phyloP scores from a whole-genome alignment of 1,139 yeast genomes.

The Wickerhamomyces sp. region DNA sequence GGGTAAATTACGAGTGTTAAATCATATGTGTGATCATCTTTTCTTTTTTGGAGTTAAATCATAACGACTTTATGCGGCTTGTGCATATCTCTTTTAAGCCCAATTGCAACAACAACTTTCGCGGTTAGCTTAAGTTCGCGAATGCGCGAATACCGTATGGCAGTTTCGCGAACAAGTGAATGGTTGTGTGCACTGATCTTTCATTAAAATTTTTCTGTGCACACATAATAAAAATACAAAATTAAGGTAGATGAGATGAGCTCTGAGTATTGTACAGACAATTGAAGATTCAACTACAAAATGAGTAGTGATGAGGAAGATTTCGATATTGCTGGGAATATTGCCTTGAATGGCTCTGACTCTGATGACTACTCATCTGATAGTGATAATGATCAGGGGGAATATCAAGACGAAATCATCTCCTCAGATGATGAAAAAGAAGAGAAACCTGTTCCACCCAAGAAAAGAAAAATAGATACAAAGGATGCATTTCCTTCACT shows the following conservation, averaged over 20 bases:
- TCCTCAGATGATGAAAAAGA: slow-evolving; percentile 45
- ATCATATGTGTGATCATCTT: background rate
- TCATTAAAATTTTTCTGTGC: background rate
- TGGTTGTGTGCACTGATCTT: background rate
- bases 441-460: slow-evolving; percentile 23
- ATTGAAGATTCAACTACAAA: background rate
- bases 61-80: background rate
- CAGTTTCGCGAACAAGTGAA: background rate
- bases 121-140: background rate
- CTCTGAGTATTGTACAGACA: background rate
- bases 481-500: slow-evolving; percentile 51
- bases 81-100: too few relatives aligned
- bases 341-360: slow-evolving; percentile 46
- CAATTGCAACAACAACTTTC: background rate
- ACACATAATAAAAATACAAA: background rate
- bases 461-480: slow-evolving; percentile 15
- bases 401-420: slow-evolving; percentile 57
- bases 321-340: slow-evolving; percentile 61
- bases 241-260: too few relatives aligned
- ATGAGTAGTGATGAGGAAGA: slow-evolving; percentile 48
- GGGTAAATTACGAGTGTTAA: background rate
- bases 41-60: background rate
- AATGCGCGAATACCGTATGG: background rate
- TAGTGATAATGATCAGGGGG: slow-evolving; percentile 31
- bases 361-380: slow-evolving; percentile 35